Percentiles rank a stretch among this genome's conserved stretches.
phyloP scores from a whole-genome alignment of 305 asterid genomes.

The Solanum hybrid region DNA sequence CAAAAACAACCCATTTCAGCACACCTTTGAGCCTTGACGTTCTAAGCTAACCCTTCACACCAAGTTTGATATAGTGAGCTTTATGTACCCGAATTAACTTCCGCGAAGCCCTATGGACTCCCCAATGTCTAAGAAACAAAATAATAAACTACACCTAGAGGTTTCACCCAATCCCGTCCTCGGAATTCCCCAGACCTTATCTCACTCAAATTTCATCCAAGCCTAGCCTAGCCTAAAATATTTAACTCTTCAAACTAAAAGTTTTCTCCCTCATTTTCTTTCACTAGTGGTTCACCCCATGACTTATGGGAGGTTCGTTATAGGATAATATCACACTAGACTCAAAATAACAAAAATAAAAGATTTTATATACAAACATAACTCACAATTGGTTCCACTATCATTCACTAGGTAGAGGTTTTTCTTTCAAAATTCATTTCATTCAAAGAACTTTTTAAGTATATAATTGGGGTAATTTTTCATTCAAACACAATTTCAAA shows the following conservation, averaged over 20 bases:
- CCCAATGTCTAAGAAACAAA: neutral
- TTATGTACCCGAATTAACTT: neutral
- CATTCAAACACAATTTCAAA: neutral
- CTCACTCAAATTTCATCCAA: neutral
- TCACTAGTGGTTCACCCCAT: neutral
- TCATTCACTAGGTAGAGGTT: neutral
- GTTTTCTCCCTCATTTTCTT: neutral
- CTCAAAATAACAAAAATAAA: too few species aligned
- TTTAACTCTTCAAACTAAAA: neutral
- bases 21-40: neutral
- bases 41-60: neutral
- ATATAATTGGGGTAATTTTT: too few species aligned
- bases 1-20: neutral
- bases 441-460: neutral
- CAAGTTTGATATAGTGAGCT: neutral
- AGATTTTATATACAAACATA: neutral
- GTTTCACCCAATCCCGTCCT: neutral
- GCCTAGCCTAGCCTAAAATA: neutral
- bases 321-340: neutral
- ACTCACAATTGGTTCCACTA: neutral
- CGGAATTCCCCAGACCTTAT: neutral
- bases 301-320: neutral
- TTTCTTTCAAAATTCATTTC: neutral
- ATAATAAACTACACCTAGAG: neutral
- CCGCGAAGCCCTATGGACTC: neutral